Evolutionary conservation across 179 eudicot species (phyloP), one percentile per base, ranked within the genome.

Genomic region (Corrigiola litoralis): DNA sequence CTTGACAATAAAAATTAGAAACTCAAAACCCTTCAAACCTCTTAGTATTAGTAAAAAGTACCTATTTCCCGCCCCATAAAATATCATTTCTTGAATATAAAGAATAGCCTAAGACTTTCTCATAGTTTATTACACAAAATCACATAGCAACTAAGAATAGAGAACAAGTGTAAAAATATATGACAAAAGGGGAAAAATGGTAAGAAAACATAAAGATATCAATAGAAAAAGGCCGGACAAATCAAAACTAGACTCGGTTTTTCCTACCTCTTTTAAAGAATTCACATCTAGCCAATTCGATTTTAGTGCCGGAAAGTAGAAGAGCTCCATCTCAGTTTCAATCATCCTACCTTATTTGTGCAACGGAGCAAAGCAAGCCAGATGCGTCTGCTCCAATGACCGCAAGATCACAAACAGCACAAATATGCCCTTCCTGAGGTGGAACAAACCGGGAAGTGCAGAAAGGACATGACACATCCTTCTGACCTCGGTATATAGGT

Each of bases 401-500:
- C 2, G 96, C 83, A 60, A 91, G 89, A 40, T 91, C 90, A 77
- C 97, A 91, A 57, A 91, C 89, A 65, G 80, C 73, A 73, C 97
- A 91, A 33, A 89, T 64, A 70, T 89, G 81, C 36, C 96, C 96
- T 59, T 84, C 91, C 62, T 81, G 87, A 46, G 77, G 62, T 18
- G 96, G 96, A 46, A 91, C 91, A 67, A 83, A 91, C 61, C 73
- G 88, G 4, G 97, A 74, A 29, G 77, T 67, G 21, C 97, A 91
- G 61, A 86, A 91, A 3, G 97, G 97, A 71, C 97, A 91, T 3
- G 77, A 63, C 0, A 77, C 91, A 27, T 89, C 87, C 66, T 82
- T 91, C 62, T 91, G 97, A 20, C 97, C 97, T 6, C 89, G 75
- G 74, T 86, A 91, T 28, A 91, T 88, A 2, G 97, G 97, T 20